Percentiles rank a stretch among this genome's conserved stretches.
Evolutionary conservation across 176 grass and related monocot species (phyloP).

Genomic region (Guadua angustifolia): DNA sequence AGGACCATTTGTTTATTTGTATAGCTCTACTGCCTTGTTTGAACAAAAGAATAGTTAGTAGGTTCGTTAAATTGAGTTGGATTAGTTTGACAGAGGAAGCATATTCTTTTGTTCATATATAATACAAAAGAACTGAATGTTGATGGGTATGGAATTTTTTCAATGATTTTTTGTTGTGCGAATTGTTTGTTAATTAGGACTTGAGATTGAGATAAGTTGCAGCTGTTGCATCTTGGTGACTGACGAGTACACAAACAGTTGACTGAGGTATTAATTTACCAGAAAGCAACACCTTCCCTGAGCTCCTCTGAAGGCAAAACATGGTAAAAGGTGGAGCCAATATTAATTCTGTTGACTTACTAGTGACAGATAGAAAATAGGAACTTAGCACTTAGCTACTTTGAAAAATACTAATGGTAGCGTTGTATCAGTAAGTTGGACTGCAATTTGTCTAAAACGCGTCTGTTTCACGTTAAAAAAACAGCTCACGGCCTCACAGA

Average conservation of each 20-base stretch:
- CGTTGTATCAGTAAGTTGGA: no score
- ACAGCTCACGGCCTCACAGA: no score
- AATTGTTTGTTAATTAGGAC: background rate
- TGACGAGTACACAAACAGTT: no score
- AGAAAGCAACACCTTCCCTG: background rate
- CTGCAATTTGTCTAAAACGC: background rate
- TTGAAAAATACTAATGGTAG: no score
- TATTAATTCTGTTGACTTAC: background rate
- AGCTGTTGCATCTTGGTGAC: background rate
- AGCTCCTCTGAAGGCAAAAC: background rate
- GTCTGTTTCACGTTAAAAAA: background rate
- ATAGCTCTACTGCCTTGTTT: conserved; percentile 1
- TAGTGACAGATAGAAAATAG: no score
- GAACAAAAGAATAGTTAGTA: background rate
- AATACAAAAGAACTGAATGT: background rate
- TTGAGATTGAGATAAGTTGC: background rate
- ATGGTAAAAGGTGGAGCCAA: no score
- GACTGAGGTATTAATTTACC: background rate
- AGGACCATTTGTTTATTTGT: background rate
- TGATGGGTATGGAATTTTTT: background rate
- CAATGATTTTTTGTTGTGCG: background rate
- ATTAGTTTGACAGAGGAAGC: background rate
- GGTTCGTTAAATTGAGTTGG: background rate
- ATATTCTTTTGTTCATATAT: no score
- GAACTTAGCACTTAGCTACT: no score